Conservation (phyloP, 164 flowering plant genomes). For the Platanus orientalis region DNA sequence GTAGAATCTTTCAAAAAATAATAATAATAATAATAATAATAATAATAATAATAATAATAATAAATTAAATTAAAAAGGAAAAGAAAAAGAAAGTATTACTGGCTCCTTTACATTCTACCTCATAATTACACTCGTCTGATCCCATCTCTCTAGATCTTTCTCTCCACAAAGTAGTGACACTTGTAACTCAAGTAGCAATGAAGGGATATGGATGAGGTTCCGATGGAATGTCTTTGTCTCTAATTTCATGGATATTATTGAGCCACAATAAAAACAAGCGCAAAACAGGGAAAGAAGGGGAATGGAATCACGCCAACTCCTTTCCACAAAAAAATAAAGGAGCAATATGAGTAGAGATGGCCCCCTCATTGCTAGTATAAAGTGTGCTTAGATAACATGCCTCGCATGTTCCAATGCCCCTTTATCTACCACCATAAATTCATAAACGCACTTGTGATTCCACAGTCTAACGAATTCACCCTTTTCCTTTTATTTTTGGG, state of each 20-base stretch:
- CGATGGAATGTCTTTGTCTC: not conserved
- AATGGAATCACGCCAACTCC: constrained; percentile 4
- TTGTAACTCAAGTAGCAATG: not conserved
- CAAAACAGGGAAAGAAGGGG: not conserved
- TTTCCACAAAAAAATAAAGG: not conserved
- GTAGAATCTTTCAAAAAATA: too few species aligned
- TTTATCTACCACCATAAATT: too few species aligned
- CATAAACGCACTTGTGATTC: too few species aligned
- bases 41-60: too few species aligned
- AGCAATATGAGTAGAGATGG: not conserved
- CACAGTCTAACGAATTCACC: too few species aligned
- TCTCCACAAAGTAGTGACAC: not conserved
- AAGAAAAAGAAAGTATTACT: not conserved
- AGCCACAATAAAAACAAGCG: not conserved
- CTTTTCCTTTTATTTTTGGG: too few species aligned
- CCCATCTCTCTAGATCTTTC: too few species aligned
- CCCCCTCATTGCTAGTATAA: constrained; percentile 7
- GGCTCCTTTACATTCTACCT: too few species aligned
- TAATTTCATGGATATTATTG: constrained; percentile 3
- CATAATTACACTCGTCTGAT: too few species aligned
- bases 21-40: too few species aligned
- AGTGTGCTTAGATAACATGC: not conserved
- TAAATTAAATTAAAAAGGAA: too few species aligned
- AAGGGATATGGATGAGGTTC: constrained; percentile 7
- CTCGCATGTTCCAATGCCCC: not conserved